Percentiles rank a stretch among this genome's conserved stretches.
Conservation (phyloP, 345 rosid genomes). For the Cardamine resedifolia region DNA sequence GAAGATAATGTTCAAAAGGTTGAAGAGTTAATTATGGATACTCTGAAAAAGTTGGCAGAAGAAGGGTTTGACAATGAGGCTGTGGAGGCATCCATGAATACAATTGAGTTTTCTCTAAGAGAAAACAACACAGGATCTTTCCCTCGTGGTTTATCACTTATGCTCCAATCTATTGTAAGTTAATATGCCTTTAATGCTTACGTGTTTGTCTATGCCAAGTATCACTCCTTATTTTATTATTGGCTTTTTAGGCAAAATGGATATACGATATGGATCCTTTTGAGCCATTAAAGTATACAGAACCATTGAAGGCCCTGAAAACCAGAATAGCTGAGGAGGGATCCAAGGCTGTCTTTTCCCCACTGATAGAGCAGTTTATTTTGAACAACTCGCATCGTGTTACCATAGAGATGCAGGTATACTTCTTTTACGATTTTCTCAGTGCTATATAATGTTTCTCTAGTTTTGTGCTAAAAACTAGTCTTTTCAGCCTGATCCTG, state of each 20-base stretch:
- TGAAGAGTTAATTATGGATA: slow-evolving; percentile 71
- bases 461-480: slow-evolving; percentile 24
- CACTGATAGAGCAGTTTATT: slow-evolving; percentile 79
- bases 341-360: slow-evolving; percentile 93
- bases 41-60: slow-evolving; percentile 69
- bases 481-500: slow-evolving; percentile 80
- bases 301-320: slow-evolving; percentile 77
- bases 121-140: slow-evolving; percentile 97
- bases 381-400: slow-evolving; percentile 83
- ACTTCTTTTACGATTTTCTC: slow-evolving; percentile 3
- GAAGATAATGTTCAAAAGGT: slow-evolving; percentile 72
- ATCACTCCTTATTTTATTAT: slow-evolving; percentile 26
- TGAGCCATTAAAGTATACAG: slow-evolving; percentile 87
- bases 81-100: slow-evolving; percentile 98
- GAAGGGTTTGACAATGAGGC: slow-evolving; percentile 92
- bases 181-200: not conserved
- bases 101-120: slow-evolving; percentile 93
- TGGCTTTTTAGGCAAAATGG: slow-evolving; percentile 77
- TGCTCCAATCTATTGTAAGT: slow-evolving; percentile 88
- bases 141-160: slow-evolving; percentile 95
- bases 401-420: slow-evolving; percentile 94
- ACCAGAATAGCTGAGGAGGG: slow-evolving; percentile 84
- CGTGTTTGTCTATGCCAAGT: too few species aligned
- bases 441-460: slow-evolving; percentile 12
- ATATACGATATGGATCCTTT: slow-evolving; percentile 98